phyloP scores from a whole-genome alignment of 495 filamentous ascomycete genomes.

The Bombardia bombarda region DNA sequence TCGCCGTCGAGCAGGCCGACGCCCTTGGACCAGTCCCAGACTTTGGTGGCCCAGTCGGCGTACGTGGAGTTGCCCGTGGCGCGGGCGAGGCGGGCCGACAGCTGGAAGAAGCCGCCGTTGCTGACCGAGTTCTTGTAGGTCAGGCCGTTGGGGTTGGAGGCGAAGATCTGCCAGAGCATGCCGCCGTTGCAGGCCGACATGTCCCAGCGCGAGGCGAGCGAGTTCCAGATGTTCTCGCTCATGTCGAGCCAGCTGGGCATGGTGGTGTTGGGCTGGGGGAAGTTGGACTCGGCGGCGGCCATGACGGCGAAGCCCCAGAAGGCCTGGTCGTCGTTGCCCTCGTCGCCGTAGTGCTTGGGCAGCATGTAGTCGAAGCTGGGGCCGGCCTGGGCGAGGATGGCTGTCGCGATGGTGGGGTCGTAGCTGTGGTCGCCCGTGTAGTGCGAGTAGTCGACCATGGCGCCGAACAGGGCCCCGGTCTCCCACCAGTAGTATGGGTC shows the following conservation, averaged over 20 bases:
- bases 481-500: constrained; percentile 80
- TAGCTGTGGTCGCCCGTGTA: constrained; percentile 70
- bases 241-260: constrained; percentile 58
- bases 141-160: constrained; percentile 62
- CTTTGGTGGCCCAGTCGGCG: constrained; percentile 56
- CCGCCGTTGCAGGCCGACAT: constrained; percentile 58
- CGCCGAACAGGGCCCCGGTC: constrained; percentile 62
- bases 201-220: constrained; percentile 58
- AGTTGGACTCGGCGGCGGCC: constrained; percentile 64
- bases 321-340: constrained; percentile 69
- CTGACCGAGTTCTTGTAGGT: constrained; percentile 64
- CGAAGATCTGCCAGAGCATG: constrained; percentile 78
- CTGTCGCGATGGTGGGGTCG: constrained; percentile 60
- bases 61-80: constrained; percentile 61
- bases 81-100: constrained; percentile 58
- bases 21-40: constrained; percentile 58
- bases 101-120: constrained; percentile 63
- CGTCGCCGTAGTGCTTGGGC: constrained; percentile 30
- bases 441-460: constrained; percentile 76
- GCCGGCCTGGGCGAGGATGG: constrained; percentile 55
- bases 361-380: constrained; percentile 54
- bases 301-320: constrained; percentile 76
- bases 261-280: constrained; percentile 49
- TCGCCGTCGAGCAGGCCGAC: constrained; percentile 42
- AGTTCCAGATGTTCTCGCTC: constrained; percentile 35